phyloP scores from a whole-genome alignment of 2,329 filamentous ascomycete genomes.

The Fusarium sp. region DNA sequence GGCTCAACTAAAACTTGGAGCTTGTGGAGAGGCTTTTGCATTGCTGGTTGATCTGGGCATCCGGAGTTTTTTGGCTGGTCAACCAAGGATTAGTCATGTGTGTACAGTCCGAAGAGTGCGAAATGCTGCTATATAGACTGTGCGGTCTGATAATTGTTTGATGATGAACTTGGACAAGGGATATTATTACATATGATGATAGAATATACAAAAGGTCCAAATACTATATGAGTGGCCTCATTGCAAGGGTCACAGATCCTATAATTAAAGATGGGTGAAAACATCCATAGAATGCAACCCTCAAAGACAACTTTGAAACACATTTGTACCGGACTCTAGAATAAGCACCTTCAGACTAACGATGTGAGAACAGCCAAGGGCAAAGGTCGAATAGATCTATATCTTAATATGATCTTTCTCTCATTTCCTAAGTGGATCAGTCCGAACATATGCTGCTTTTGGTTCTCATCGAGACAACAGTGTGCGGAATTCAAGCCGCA shows the following conservation, averaged over 20 bases:
- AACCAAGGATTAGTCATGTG: conserved; percentile 17
- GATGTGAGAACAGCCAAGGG: background rate
- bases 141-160: background rate
- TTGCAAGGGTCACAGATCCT: accelerated
- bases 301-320: background rate
- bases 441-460: background rate
- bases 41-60: conserved; percentile 40
- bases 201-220: background rate
- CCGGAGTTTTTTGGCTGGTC: conserved; percentile 24
- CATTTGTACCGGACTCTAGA: background rate
- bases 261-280: background rate
- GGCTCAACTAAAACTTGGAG: conserved; percentile 24
- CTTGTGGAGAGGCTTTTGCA: conserved; percentile 39
- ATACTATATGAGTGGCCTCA: background rate
- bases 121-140: background rate
- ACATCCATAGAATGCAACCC: background rate
- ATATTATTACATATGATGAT: background rate
- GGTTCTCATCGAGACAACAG: background rate
- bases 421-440: accelerated
- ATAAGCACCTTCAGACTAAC: background rate
- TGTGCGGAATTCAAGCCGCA: background rate
- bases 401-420: background rate
- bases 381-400: too few species aligned
- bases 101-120: accelerated
- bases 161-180: background rate